These are phyloP conservation scores for Westerdykella aurantiaca DNA, from an alignment of 2,329 filamentous ascomycete genomes.

Conservation along the genomic window DNA sequence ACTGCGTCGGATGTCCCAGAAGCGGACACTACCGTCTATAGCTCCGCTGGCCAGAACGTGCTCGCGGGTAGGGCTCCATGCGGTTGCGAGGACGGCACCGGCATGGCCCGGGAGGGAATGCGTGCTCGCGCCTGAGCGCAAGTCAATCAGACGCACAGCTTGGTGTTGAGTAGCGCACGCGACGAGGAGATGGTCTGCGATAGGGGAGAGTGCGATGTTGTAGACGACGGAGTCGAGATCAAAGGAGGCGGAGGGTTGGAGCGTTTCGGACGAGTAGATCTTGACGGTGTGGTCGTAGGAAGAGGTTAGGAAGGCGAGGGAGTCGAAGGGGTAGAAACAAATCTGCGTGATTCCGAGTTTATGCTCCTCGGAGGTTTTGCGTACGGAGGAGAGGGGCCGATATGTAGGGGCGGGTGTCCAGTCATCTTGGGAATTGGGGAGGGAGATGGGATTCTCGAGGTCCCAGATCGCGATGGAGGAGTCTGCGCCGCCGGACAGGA, in stretches of 20 bases:
- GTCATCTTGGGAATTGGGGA: conserved; percentile 10
- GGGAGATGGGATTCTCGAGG: conserved; percentile 50
- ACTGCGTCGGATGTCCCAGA: conserved; percentile 83
- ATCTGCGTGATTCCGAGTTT: conserved; percentile 70
- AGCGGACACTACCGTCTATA: conserved; percentile 73
- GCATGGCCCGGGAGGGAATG: conserved; percentile 48
- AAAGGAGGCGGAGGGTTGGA: conserved; percentile 60
- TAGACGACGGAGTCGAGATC: conserved; percentile 64
- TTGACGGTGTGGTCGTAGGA: conserved; percentile 75
- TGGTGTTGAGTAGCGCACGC: conserved; percentile 86
- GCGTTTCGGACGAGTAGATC: conserved; percentile 62
- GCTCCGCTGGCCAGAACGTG: conserved; percentile 78
- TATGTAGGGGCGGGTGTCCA: conserved; percentile 4
- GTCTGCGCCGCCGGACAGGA: conserved; percentile 81
- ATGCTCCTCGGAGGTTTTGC: conserved; percentile 42
- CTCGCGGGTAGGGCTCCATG: conserved; percentile 77
- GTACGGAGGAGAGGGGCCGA: conserved; percentile 23
- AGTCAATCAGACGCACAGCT: conserved; percentile 75
- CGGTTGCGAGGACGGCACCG: conserved; percentile 54
- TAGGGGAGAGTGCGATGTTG: conserved; percentile 69
- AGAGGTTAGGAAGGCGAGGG: conserved; percentile 66
- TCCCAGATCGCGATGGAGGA: conserved; percentile 84
- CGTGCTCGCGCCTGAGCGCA: conserved; percentile 69
- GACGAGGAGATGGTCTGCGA: conserved; percentile 69
- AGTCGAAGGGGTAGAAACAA: conserved; percentile 73